These are phyloP conservation scores for Fagopyrum homotropicum DNA, from an alignment of 148 eudicot genomes.

Conservation along the genomic window DNA sequence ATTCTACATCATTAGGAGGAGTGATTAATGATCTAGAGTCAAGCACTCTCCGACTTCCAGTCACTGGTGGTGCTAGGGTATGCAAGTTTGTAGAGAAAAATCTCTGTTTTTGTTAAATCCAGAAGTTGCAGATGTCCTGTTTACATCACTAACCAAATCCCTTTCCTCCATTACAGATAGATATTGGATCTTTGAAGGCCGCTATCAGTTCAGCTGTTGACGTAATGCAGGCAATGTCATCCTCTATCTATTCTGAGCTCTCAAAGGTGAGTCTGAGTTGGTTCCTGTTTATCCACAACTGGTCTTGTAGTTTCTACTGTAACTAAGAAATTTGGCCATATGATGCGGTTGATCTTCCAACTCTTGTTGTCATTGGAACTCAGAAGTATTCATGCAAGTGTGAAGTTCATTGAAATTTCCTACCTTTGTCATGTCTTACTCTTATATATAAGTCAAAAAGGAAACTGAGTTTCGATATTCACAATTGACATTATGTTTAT, in stretches of 20 bases:
- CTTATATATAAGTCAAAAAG: too few species aligned
- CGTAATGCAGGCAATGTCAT: constrained; percentile 72
- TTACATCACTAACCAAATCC: not conserved
- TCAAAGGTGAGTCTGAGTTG: constrained; percentile 40
- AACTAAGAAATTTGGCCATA: not conserved
- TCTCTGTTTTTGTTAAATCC: not conserved
- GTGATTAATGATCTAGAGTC: constrained; percentile 68
- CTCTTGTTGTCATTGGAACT: not conserved
- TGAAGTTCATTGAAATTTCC: not conserved
- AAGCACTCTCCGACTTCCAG: constrained; percentile 76
- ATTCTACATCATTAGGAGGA: constrained; percentile 48
- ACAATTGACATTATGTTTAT: not conserved
- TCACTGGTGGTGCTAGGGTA: constrained; percentile 84
- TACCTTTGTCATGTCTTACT: not conserved
- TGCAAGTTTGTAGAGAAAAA: constrained; percentile 37
- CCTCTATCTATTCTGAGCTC: constrained; percentile 58
- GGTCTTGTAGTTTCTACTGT: not conserved
- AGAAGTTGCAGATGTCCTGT: not conserved
- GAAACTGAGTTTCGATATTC: not conserved
- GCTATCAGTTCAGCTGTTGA: constrained; percentile 74
- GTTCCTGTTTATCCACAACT: not conserved
- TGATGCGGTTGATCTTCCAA: not conserved
- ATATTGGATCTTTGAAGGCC: constrained; percentile 53
- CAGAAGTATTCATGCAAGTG: not conserved
- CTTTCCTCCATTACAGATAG: constrained; percentile 41